phyloP scores from a whole-genome alignment of 2,329 filamentous ascomycete genomes.

The Dendrostoma leiphaemia region DNA sequence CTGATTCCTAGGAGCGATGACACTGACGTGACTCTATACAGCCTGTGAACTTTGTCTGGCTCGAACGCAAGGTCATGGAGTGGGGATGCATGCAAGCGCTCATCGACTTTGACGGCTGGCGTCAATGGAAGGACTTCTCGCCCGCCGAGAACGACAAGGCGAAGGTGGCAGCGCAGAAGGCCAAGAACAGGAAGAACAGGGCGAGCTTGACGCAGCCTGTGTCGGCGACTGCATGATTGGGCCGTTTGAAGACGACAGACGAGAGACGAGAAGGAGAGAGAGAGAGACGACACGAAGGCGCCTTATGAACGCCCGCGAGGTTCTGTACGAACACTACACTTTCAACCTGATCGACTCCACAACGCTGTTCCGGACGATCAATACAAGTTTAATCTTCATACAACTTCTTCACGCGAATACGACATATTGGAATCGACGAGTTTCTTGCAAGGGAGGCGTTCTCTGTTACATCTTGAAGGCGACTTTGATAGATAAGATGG shows the following conservation, averaged over 20 bases:
- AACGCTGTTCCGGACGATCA: neutral
- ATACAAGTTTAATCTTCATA: conserved; percentile 3
- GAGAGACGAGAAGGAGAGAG: neutral
- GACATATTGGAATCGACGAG: conserved; percentile 1
- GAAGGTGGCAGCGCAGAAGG: conserved; percentile 9
- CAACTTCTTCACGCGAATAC: conserved; percentile 7
- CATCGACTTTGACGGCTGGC: conserved; percentile 98
- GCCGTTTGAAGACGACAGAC: neutral
- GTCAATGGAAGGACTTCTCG: conserved; percentile 88
- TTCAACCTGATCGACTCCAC: neutral
- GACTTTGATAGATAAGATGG: neutral
- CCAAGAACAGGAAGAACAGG: conserved; percentile 19
- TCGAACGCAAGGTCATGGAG: conserved; percentile 96
- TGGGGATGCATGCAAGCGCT: conserved; percentile 99
- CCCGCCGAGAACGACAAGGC: conserved; percentile 29
- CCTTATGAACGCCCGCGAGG: too few relatives aligned
- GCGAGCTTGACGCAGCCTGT: conserved; percentile 11
- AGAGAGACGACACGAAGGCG: too few relatives aligned
- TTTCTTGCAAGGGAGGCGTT: neutral
- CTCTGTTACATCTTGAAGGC: too few relatives aligned
- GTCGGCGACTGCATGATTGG: conserved; percentile 9
- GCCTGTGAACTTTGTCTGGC: conserved; percentile 97
- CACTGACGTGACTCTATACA: conserved; percentile 35
- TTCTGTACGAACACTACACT: too few relatives aligned
- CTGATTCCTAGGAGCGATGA: conserved; percentile 1